phyloP scores from a whole-genome alignment of 2,329 filamentous ascomycete species.

The Rhytidhysteron rufulum region DNA sequence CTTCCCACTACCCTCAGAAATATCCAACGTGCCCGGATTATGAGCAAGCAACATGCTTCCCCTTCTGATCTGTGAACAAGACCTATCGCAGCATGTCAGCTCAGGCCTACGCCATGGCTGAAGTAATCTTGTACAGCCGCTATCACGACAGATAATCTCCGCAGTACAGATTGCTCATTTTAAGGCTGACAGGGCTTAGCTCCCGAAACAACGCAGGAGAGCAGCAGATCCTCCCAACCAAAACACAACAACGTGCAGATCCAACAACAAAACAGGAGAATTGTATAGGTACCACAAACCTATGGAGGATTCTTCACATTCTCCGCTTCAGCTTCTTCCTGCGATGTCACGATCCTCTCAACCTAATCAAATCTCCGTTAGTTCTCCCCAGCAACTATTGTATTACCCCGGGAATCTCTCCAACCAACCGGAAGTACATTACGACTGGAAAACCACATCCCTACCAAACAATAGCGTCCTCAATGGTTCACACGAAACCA shows the following conservation, averaged over 20 bases:
- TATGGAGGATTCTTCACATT: slow-evolving; percentile 43
- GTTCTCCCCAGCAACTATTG: too few species aligned
- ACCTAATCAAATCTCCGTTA: slow-evolving; percentile 18
- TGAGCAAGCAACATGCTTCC: slow-evolving; percentile 38
- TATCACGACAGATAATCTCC: too few species aligned
- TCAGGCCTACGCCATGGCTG: not conserved
- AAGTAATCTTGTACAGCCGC: too few species aligned
- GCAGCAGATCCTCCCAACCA: too few species aligned
- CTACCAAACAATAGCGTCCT: not conserved
- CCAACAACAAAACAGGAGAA: too few species aligned
- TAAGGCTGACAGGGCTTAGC: too few species aligned
- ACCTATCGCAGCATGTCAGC: slow-evolving; percentile 18
- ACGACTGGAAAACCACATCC: too few species aligned
- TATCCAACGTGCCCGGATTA: slow-evolving; percentile 34
- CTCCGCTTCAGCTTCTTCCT: slow-evolving; percentile 34
- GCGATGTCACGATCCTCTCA: slow-evolving; percentile 34
- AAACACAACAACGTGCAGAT: too few species aligned
- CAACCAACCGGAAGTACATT: too few species aligned
- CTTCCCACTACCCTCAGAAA: slow-evolving; percentile 3
- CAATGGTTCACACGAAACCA: slow-evolving; percentile 1
- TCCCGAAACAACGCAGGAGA: too few species aligned
- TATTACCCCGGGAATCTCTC: too few species aligned
- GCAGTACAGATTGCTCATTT: too few species aligned
- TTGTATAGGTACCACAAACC: slow-evolving; percentile 16
- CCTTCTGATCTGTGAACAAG: slow-evolving; percentile 38